Evolutionary conservation across 2,329 filamentous ascomycete genomes (phyloP), one percentile per base, ranked within the genome.

Genomic region (Furcasterigmium sp.): DNA sequence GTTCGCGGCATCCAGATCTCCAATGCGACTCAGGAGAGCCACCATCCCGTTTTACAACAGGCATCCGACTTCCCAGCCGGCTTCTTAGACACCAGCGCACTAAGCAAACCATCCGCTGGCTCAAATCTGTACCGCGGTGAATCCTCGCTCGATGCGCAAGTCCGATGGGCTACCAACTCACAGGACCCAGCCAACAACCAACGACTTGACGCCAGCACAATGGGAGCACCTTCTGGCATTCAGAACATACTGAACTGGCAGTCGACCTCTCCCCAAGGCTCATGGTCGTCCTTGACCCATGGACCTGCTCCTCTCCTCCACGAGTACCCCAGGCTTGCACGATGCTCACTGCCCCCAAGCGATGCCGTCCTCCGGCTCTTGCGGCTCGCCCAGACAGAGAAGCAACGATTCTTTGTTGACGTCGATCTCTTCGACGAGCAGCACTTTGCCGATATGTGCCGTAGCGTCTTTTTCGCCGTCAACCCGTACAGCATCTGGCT

Each of bases 351-450:
- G 2, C 57, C 57, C 1, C 55, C 57, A 2, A 46, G 52, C 23
- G 54, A 58, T 2, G 23, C 53, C 3, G 49, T 55, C 3, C 56
- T 59, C 4, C 54, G 51, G 37, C 41, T 59, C 10, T 36, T 59
- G n/a, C 55, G 56, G 3, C 45, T 58, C 14, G 34, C 48, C 2
- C 56, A 56, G 35, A 8, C 42, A 4, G 45, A 53, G 9, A 51
- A 55, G 30, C 56, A 58, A 39, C 51, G 51, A 8, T 56, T 57
- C 39, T 59, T 59, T 35, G 37, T 57, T 9, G 56, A 58, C 25
- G 34, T 55, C 2, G 52, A 53, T 3, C 38, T 53, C 13, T 53
- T 57, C 15, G 23, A 53, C 9, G 48, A 53, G 39, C 48, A 53
- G 18, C 55, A 57, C 15, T 57, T 59, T 42, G 43, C 48, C n/a